phyloP scores from a whole-genome alignment of 2,329 filamentous ascomycete genomes.

The Fusarium coicis region DNA sequence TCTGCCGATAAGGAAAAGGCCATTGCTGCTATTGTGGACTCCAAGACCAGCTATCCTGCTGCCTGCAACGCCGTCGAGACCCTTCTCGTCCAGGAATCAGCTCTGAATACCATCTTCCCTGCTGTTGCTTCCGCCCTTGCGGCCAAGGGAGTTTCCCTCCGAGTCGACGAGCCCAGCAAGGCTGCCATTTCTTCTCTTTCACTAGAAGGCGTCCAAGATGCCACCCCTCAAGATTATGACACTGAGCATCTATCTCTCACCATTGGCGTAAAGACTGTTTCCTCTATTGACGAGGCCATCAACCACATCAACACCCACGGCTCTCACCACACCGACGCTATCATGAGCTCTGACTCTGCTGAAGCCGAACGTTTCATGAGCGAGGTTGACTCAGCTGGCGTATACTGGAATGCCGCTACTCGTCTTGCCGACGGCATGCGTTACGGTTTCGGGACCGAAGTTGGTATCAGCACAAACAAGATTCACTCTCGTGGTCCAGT shows the following conservation, averaged over 20 bases:
- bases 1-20: constrained; percentile 81
- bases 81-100: constrained; percentile 81
- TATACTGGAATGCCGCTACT: constrained; percentile 97
- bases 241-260: constrained; percentile 91
- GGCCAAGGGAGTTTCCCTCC: constrained; percentile 81
- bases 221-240: constrained; percentile 77
- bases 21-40: constrained; percentile 82
- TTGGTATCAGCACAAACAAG: constrained; percentile 98
- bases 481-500: constrained; percentile 95
- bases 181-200: constrained; percentile 64
- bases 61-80: constrained; percentile 97
- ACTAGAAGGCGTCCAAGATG: constrained; percentile 68
- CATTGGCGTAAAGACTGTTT: constrained; percentile 84
- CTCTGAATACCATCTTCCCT: constrained; percentile 75
- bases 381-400: constrained; percentile 86
- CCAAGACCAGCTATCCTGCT: constrained; percentile 93
- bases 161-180: constrained; percentile 79
- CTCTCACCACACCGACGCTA: constrained; percentile 93
- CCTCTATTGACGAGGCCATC: constrained; percentile 76
- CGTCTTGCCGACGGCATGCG: constrained; percentile 96
- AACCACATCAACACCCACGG: constrained; percentile 91
- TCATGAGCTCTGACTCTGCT: constrained; percentile 76
- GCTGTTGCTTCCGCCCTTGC: constrained; percentile 78
- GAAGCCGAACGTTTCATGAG: constrained; percentile 86
- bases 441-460: constrained; percentile 97